Percentiles rank a stretch among this genome's conserved stretches.
phyloP scores from a whole-genome alignment of 2,329 filamentous ascomycete species.

The Botryotinia calthae region DNA sequence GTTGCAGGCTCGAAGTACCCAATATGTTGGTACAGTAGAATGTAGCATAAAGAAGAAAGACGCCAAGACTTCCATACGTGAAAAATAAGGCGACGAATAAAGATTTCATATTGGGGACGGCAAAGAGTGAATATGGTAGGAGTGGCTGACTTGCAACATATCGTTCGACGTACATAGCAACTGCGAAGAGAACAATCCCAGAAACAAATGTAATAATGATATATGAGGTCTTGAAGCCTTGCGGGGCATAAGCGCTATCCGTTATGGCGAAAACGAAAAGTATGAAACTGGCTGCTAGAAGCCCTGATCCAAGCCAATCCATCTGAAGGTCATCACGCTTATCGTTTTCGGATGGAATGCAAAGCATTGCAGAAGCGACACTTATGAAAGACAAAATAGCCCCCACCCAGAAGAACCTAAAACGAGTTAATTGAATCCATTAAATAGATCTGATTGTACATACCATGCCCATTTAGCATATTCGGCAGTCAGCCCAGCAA shows the following conservation, averaged over 20 bases:
- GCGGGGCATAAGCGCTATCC: conserved; percentile 62
- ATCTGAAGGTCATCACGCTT: conserved; percentile 48
- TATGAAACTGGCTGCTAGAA: conserved; percentile 61
- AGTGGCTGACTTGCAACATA: conserved; percentile 67
- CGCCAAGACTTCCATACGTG: conserved; percentile 62
- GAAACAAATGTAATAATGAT: conserved; percentile 62
- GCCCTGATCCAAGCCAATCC: conserved; percentile 63
- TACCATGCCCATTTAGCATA: conserved; percentile 63
- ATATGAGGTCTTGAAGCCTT: conserved; percentile 69
- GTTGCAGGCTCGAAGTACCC: conserved; percentile 51
- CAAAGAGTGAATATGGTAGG: conserved; percentile 66
- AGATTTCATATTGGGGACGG: conserved; percentile 63
- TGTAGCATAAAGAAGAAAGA: conserved; percentile 66
- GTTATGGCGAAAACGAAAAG: conserved; percentile 72
- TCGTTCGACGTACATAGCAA: conserved; percentile 67
- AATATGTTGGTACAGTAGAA: conserved; percentile 59
- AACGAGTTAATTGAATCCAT: not conserved
- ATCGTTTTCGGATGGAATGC: conserved; percentile 49
- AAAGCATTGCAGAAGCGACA: conserved; percentile 45
- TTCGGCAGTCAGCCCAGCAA: conserved; percentile 60
- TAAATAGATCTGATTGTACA: conserved; percentile 9
- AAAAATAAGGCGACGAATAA: conserved; percentile 61
- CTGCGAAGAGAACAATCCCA: conserved; percentile 56
- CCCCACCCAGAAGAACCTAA: conserved; percentile 57
- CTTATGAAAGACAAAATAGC: conserved; percentile 51